phyloP scores from a whole-genome alignment of 1,284 basidiomycete species.

The Puccinia coronata region DNA sequence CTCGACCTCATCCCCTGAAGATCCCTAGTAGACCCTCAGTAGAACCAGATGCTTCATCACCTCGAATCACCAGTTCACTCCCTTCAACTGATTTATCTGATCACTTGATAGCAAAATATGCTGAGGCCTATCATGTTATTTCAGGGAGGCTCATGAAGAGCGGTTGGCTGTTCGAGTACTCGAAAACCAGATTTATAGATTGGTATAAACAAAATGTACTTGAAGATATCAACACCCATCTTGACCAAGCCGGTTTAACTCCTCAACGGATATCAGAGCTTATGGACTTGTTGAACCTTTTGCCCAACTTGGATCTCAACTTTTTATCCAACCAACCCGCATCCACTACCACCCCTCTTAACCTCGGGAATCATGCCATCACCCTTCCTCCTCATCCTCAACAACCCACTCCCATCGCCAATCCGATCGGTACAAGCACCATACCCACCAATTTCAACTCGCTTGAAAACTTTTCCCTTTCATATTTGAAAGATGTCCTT shows the following conservation, averaged over 20 bases:
- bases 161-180: not conserved
- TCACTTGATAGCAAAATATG: not conserved
- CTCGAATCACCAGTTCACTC: not conserved
- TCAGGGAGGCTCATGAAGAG: not conserved
- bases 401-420: too few relatives aligned
- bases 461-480: conserved; percentile 12
- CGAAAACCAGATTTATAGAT: not conserved
- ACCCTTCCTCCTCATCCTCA: not conserved
- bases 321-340: not conserved
- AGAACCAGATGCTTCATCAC: not conserved
- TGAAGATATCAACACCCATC: conserved; percentile 10
- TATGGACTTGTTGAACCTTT: not conserved
- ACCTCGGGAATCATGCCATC: not conserved
- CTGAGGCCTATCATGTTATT: not conserved
- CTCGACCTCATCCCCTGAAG: not conserved
- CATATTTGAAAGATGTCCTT: conserved; percentile 18
- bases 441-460: conserved; percentile 1
- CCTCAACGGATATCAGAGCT: not conserved
- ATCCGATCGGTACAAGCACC: not conserved
- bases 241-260: conserved; percentile 2
- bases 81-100: not conserved
- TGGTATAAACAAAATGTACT: conserved; percentile 9
- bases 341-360: not conserved
- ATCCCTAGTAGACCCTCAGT: not conserved
- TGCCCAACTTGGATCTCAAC: conserved; percentile 7